Percentiles rank a stretch among this genome's conserved stretches.
Evolutionary conservation across 2,329 filamentous ascomycete species (phyloP).

Genomic region (Penicillium olsonii): DNA sequence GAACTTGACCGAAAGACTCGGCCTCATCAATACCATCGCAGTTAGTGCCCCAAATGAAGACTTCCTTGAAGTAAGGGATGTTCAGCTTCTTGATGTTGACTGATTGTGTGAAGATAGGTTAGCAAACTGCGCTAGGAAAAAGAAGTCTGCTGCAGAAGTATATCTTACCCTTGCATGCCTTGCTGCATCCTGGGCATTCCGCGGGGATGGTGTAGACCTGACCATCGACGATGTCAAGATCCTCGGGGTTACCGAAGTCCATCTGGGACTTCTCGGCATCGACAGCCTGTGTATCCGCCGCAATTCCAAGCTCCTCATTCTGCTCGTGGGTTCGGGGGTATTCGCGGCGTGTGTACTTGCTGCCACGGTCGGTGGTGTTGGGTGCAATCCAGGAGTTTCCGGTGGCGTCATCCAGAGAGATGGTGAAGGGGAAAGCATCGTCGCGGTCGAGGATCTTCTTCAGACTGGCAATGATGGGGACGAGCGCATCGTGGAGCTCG

Average conservation of each 20-base stretch:
- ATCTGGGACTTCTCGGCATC: slow-evolving; percentile 29
- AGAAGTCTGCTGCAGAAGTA: not conserved
- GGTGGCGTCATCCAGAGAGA: slow-evolving; percentile 85
- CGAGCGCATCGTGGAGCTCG: slow-evolving; percentile 76
- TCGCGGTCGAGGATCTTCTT: slow-evolving; percentile 75
- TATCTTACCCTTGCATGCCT: slow-evolving; percentile 68
- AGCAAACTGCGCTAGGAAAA: not conserved
- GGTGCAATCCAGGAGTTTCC: slow-evolving; percentile 98
- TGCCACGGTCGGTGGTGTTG: slow-evolving; percentile 70
- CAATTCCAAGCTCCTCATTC: slow-evolving; percentile 80
- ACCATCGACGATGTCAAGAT: slow-evolving; percentile 85
- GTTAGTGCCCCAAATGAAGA: slow-evolving; percentile 90
- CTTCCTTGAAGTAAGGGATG: slow-evolving; percentile 97
- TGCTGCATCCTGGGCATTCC: slow-evolving; percentile 86
- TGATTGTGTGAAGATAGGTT: no score
- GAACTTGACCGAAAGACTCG: slow-evolving; percentile 1
- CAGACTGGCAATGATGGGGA: slow-evolving; percentile 71
- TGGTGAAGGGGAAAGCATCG: slow-evolving; percentile 79
- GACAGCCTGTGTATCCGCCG: slow-evolving; percentile 44
- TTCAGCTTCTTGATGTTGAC: slow-evolving; percentile 76
- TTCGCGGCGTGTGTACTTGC: slow-evolving; percentile 85
- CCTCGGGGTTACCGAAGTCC: slow-evolving; percentile 56
- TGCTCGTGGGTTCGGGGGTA: slow-evolving; percentile 81
- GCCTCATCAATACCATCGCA: slow-evolving; percentile 54
- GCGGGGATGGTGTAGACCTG: slow-evolving; percentile 92